These are phyloP conservation scores for Phytophthora citricola DNA, from an alignment of 352 stramenopile genomes.

Conservation along the genomic window DNA sequence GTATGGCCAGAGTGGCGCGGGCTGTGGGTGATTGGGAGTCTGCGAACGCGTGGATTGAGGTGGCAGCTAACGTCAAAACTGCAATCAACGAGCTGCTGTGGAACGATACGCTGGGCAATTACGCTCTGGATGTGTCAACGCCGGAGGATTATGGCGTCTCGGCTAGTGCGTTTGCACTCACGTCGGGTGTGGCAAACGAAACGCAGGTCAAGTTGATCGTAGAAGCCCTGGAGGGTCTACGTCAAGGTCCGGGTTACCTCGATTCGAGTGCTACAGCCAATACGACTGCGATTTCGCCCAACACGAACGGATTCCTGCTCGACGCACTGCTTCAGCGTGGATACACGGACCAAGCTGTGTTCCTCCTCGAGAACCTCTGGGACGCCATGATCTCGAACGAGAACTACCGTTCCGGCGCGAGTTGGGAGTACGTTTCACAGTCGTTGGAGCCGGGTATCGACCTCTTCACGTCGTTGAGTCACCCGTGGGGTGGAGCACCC, in stretches of 20 bases:
- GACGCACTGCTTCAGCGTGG: slow-evolving; percentile 28
- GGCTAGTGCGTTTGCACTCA: slow-evolving; percentile 38
- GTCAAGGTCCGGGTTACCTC: slow-evolving; percentile 38
- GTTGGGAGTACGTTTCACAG: slow-evolving; percentile 39
- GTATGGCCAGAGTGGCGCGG: slow-evolving; percentile 31
- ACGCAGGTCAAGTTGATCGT: slow-evolving; percentile 31
- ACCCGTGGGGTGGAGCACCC: slow-evolving; percentile 35
- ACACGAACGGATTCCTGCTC: slow-evolving; percentile 44
- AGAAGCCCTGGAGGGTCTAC: slow-evolving; percentile 27
- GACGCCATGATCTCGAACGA: slow-evolving; percentile 44
- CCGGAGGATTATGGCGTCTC: slow-evolving; percentile 36
- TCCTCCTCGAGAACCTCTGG: slow-evolving; percentile 43
- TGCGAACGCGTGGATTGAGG: slow-evolving; percentile 19
- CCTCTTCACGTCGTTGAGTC: slow-evolving; percentile 34
- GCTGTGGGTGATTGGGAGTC: slow-evolving; percentile 29
- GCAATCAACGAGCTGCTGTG: slow-evolving; percentile 43
- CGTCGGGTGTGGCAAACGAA: slow-evolving; percentile 35
- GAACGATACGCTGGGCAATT: slow-evolving; percentile 36
- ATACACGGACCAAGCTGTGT: slow-evolving; percentile 28
- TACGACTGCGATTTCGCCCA: slow-evolving; percentile 34
- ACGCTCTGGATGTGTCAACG: slow-evolving; percentile 24
- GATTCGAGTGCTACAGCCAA: slow-evolving; percentile 28
- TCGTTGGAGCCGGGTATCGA: slow-evolving; percentile 24
- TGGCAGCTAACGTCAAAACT: slow-evolving; percentile 27
- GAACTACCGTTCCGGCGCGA: slow-evolving; percentile 26